Conservation (phyloP, 768 basidiomycete genomes). For the Rhizopogon roseolus region DNA sequence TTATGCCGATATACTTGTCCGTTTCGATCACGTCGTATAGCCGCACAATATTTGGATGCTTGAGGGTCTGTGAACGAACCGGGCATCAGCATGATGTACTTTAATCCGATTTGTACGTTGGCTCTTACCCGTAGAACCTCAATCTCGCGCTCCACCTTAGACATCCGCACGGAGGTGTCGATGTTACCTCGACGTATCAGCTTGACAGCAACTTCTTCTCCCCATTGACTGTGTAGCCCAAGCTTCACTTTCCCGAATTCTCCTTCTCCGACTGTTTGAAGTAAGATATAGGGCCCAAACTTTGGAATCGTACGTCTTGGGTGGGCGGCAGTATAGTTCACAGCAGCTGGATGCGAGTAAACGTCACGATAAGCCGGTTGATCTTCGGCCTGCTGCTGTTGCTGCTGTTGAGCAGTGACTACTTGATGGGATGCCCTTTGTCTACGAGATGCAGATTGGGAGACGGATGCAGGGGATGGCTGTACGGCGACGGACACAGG, state of each 20-base stretch:
- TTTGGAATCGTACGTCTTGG: conserved; percentile 84
- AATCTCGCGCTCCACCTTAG: conserved; percentile 96
- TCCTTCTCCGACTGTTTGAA: conserved; percentile 96
- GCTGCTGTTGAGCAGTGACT: conserved; percentile 44
- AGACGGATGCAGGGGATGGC: conserved; percentile 39
- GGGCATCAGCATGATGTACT: background rate
- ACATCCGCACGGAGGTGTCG: conserved; percentile 80
- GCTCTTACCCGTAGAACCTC: conserved; percentile 85
- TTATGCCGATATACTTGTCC: conserved; percentile 99
- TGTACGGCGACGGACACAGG: conserved; percentile 58
- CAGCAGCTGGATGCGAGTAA: conserved; percentile 79
- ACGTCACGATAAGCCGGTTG: conserved; percentile 61
- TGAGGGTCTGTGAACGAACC: conserved; percentile 61
- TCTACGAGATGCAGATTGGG: conserved; percentile 42
- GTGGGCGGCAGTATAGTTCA: conserved; percentile 78
- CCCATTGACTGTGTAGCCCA: conserved; percentile 90
- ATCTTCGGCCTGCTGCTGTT: conserved; percentile 34
- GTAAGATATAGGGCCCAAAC: conserved; percentile 92
- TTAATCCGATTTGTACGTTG: background rate
- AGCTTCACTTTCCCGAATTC: conserved; percentile 99
- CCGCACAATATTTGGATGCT: conserved; percentile 97
- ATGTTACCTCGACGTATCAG: conserved; percentile 91
- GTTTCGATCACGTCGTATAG: conserved; percentile 99
- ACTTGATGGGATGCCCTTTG: conserved; percentile 75
- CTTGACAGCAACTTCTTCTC: conserved; percentile 98